Evolutionary conservation across 352 stramenopile species (phyloP), one percentile per base, ranked within the genome.

Genomic region (Phytopythium aichiense): DNA sequence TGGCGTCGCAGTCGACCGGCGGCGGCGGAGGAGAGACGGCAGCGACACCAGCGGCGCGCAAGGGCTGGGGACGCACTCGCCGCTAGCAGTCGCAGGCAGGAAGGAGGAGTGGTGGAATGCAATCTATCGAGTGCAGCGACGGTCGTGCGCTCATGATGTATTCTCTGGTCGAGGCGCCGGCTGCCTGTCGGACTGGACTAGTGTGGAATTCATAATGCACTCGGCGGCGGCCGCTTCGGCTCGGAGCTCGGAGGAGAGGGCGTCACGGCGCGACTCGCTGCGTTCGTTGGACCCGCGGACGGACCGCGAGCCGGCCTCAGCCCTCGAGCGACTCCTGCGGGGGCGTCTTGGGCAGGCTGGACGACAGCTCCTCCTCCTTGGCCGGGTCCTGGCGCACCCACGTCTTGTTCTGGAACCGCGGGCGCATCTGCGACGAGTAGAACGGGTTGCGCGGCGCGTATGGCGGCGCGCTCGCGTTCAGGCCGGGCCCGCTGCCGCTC

Each of bases 351-450:
- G 86, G 86, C 15, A 95, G 69, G 64, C 77, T 93, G 11, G 79
- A 79, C 49, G 76, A 87, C 16, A 95, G 67, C 52, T 90, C 81
- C 59, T 89, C 80, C 40, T 92, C 84, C 62, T 92, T 83, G 0
- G 69, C 74, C 42, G 79, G 58, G 18, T 95, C 86, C 28, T 73
- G 81, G 61, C 86, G 80, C 48, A 95, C 84, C 86, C 86, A 95
- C 9, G 84, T 93, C 73, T 91, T 92, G 77, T 95, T 95, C 67
- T 95, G 86, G 68, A 95, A 95, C 16, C 81, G 79, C 18, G 86
- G 86, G 2, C 86, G 81, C 77, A 90, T 90, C 55, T 90, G 80
- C 55, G 76, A 79, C 30, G 73, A 66, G 69, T 72, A 88, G 72
- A 79, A 91, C 51, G 79, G 79, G 66, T 89, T 90, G 33, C 80